Conservation (phyloP, 2,329 filamentous ascomycete genomes). For the Talaromyces islandicus region DNA sequence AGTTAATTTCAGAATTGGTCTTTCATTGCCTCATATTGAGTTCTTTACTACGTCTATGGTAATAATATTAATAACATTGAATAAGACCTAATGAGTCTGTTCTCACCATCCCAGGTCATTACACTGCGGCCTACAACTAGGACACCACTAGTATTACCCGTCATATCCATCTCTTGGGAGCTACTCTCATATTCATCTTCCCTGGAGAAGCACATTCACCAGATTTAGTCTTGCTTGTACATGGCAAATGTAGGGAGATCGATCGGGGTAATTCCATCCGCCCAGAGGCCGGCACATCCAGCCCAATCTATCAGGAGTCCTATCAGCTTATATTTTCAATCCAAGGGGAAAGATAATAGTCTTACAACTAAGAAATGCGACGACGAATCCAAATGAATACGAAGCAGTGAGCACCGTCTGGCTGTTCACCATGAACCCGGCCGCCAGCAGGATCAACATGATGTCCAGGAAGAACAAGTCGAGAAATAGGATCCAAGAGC, state of each 20-base stretch:
- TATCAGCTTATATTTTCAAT: background rate
- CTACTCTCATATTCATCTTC: background rate
- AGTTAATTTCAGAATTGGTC: too few species aligned
- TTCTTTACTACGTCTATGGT: too few species aligned
- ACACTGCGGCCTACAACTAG: too few species aligned
- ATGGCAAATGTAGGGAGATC: background rate
- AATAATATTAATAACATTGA: too few species aligned
- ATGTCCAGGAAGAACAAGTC: conserved; percentile 19
- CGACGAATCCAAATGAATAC: conserved; percentile 19
- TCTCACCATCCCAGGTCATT: too few species aligned
- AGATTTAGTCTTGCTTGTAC: background rate
- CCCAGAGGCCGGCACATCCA: background rate
- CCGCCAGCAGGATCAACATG: conserved; percentile 19
- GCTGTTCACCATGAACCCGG: conserved; percentile 19
- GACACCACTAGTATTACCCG: too few species aligned
- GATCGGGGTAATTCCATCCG: background rate
- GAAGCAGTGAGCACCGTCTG: conserved; percentile 14
- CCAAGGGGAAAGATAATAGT: background rate
- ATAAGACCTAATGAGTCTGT: too few species aligned
- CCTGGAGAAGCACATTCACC: background rate
- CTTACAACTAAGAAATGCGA: conserved; percentile 20
- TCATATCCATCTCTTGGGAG: background rate
- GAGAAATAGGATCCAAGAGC: conserved; percentile 20
- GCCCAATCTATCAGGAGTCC: background rate
- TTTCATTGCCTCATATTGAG: too few species aligned